phyloP scores from a whole-genome alignment of 441 rosid species.

The Biscutella laevigata region DNA sequence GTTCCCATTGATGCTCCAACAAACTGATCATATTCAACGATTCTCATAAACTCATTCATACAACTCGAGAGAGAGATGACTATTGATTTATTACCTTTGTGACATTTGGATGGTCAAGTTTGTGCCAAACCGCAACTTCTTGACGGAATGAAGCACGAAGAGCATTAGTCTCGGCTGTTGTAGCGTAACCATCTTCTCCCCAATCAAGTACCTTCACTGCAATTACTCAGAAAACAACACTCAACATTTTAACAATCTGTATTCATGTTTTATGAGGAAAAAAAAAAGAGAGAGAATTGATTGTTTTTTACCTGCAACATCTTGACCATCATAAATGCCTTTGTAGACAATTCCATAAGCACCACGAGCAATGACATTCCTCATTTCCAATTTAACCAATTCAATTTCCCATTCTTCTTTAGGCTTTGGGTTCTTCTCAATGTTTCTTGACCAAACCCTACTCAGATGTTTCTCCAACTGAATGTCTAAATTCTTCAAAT shows the following conservation, averaged over 20 bases:
- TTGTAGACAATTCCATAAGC: conserved; percentile 74
- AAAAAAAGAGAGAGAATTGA: too few species aligned
- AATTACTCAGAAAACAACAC: conserved; percentile 27
- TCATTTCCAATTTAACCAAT: conserved; percentile 58
- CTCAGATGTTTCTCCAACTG: conserved; percentile 84
- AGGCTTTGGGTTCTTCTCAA: conserved; percentile 33
- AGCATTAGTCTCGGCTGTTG: conserved; percentile 53
- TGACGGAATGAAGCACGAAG: conserved; percentile 62
- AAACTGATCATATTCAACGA: conserved; percentile 32
- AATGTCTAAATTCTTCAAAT: conserved; percentile 65
- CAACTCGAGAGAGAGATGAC: too few species aligned
- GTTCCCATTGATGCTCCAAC: conserved; percentile 88
- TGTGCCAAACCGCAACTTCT: conserved; percentile 96
- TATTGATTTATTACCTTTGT: too few species aligned
- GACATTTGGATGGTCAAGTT: conserved; percentile 84
- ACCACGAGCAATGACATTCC: conserved; percentile 57
- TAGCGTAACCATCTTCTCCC: conserved; percentile 73
- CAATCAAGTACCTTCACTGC: conserved; percentile 76
- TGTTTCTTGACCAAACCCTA: conserved; percentile 64
- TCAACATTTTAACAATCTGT: too few species aligned
- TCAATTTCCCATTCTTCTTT: conserved; percentile 91
- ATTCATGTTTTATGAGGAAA: too few species aligned
- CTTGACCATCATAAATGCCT: conserved; percentile 61
- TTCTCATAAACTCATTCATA: background rate
- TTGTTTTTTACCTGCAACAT: conserved; percentile 94